These are phyloP conservation scores for Candida anglica DNA, from an alignment of 805 yeast genomes.

Conservation along the genomic window DNA sequence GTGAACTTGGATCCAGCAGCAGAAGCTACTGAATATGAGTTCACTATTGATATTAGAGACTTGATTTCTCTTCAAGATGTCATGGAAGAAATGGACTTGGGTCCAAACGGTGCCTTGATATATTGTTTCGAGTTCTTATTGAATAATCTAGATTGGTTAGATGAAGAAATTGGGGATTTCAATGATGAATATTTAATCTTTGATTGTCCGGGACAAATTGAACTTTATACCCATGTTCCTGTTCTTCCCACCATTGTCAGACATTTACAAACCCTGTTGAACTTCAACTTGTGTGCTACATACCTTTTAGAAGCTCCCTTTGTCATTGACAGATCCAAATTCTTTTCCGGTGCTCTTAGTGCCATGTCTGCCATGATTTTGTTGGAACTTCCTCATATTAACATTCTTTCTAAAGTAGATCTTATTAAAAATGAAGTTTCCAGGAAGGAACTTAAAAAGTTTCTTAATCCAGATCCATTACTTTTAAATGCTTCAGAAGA, in stretches of 20 bases:
- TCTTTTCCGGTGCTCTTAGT: conserved; percentile 89
- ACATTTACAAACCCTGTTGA: conserved; percentile 74
- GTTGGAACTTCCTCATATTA: conserved; percentile 91
- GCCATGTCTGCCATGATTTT: conserved; percentile 99
- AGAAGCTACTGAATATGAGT: conserved; percentile 86
- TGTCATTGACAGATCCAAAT: conserved; percentile 84
- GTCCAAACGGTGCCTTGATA: conserved; percentile 92
- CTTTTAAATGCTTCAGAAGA: conserved; percentile 49
- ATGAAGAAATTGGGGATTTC: conserved; percentile 93
- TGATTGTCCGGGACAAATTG: conserved; percentile 98
- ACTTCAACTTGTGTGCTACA: conserved; percentile 88
- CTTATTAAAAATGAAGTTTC: conserved; percentile 76
- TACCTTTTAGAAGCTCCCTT: conserved; percentile 93
- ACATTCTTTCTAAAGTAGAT: conserved; percentile 83
- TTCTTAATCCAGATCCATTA: conserved; percentile 87
- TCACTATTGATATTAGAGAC: conserved; percentile 89
- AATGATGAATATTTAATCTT: conserved; percentile 91
- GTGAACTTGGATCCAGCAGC: conserved; percentile 98
- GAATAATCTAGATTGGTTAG: conserved; percentile 93
- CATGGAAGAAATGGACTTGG: conserved; percentile 89
- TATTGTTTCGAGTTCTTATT: conserved; percentile 91
- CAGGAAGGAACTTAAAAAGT: conserved; percentile 74
- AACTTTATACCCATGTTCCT: conserved; percentile 90
- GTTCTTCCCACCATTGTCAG: conserved; percentile 85
- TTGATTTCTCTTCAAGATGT: conserved; percentile 88